Evolutionary conservation across 805 yeast genomes (phyloP).

Genomic region (Candida michaelii): DNA sequence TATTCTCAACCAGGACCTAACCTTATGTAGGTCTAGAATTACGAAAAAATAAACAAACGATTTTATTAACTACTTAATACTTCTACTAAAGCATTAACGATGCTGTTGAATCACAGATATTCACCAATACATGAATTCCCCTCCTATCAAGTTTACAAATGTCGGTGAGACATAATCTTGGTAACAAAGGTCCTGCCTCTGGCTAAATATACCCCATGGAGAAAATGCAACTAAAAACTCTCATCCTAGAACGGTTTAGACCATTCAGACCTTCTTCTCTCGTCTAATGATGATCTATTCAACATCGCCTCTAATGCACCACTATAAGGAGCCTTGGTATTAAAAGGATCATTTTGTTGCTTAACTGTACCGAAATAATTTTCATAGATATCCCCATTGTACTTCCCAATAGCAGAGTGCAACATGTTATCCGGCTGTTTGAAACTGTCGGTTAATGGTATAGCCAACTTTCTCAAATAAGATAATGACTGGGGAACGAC

Average conservation of each 20-base stretch:
- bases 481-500: slow-evolving; percentile 29
- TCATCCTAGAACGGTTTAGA: background rate
- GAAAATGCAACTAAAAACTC: no score
- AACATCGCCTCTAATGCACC: slow-evolving; percentile 34
- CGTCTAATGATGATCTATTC: slow-evolving; percentile 31
- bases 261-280: slow-evolving; percentile 33
- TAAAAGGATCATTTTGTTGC: slow-evolving; percentile 47
- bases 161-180: no score
- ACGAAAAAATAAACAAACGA: no score
- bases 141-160: no score
- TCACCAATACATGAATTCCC: no score
- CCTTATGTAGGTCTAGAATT: no score
- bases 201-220: slow-evolving; percentile 1
- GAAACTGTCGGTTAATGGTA: slow-evolving; percentile 82
- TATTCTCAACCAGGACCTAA: no score
- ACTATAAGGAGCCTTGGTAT: slow-evolving; percentile 62
- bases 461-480: slow-evolving; percentile 57
- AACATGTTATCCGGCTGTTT: slow-evolving; percentile 76
- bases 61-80: no score
- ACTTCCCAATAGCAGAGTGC: slow-evolving; percentile 79
- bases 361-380: slow-evolving; percentile 65
- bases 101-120: no score
- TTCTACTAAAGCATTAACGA: no score
- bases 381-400: slow-evolving; percentile 80
- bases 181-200: no score